These are phyloP conservation scores for Cynanchum wilfordii DNA, from an alignment of 257 asterid species.

Conservation along the genomic window DNA sequence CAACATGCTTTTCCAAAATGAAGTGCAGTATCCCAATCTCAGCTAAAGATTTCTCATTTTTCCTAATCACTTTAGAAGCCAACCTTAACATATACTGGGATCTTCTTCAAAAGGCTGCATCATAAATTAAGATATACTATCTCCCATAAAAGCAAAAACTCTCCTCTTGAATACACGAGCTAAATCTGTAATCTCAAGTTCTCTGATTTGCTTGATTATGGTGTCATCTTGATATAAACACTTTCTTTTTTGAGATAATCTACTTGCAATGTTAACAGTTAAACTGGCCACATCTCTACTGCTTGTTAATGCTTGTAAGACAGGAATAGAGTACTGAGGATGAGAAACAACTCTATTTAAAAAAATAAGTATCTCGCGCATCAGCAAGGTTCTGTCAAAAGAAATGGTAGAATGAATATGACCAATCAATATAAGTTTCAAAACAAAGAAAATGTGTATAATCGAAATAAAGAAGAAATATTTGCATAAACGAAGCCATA, in stretches of 20 bases:
- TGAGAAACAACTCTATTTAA: conserved; percentile 84
- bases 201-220: conserved; percentile 48
- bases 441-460: neutral
- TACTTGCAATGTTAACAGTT: conserved; percentile 57
- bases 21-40: neutral
- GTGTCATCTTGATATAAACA: conserved; percentile 42
- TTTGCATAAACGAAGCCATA: too few relatives aligned
- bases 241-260: conserved; percentile 51
- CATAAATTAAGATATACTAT: conserved; percentile 27
- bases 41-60: neutral
- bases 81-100: neutral
- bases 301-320: conserved; percentile 57
- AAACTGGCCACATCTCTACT: conserved; percentile 51
- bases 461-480: neutral
- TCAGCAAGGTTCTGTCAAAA: conserved; percentile 53
- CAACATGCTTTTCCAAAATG: neutral
- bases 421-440: neutral
- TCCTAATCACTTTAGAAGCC: too few relatives aligned
- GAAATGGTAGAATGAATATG: conserved; percentile 1
- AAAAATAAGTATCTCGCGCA: conserved; percentile 85
- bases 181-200: conserved; percentile 64
- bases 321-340: conserved; percentile 55
- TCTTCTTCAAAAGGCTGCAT: neutral
- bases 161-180: conserved; percentile 69
- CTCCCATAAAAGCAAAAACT: conserved; percentile 60